Evolutionary conservation across 2,329 filamentous ascomycete species (phyloP), one percentile per base, ranked within the genome.

Genomic region (Colletotrichum falcatum): DNA sequence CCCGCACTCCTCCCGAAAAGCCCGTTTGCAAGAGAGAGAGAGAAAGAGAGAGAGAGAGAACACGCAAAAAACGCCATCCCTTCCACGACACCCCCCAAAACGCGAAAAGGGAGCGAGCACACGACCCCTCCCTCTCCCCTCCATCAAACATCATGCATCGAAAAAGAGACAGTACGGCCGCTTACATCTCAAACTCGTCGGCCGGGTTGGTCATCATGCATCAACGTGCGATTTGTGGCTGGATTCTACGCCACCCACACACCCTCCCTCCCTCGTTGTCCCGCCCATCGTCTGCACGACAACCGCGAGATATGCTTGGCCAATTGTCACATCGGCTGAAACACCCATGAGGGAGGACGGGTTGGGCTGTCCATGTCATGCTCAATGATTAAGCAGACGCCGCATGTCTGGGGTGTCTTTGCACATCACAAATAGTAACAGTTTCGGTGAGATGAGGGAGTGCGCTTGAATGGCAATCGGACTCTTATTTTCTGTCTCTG

Each of bases 401-500:
- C n/a, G 23, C n/a, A 23, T 9, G 20, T 11, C 7, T 33, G 30
- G 14, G 6, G 4, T 12, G n/a, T 16, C 26, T n/a, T 51, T 14
- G 49, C 9, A 12, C 8, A n/a, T 28, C 16, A 49, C 18, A 49
- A n/a, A 18, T 49, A 5, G 20, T 33, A 16, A 9, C 5, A 12
- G 26, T n/a, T n/a, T n/a, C n/a, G n/a, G 30, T 30, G 9, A 1
- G 6, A 5, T 2, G 3, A 3, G 23, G n/a, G 12, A 48, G 30
- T 11, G 33, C 26, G 12, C n/a, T 11, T 56, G 18, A 35, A 56
- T 48, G 35, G 46, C 66, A 66, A 59, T 33, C n/a, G 39, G 49
- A 59, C 53, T 71, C 37, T 63, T 49, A 20, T 71, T 71, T 67
- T 63, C 64, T 63, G 64, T 63, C 68, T 68, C 56, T 51, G 53